Evolutionary conservation across 352 stramenopile species (phyloP).

Genomic region (Discostella stelligera): DNA sequence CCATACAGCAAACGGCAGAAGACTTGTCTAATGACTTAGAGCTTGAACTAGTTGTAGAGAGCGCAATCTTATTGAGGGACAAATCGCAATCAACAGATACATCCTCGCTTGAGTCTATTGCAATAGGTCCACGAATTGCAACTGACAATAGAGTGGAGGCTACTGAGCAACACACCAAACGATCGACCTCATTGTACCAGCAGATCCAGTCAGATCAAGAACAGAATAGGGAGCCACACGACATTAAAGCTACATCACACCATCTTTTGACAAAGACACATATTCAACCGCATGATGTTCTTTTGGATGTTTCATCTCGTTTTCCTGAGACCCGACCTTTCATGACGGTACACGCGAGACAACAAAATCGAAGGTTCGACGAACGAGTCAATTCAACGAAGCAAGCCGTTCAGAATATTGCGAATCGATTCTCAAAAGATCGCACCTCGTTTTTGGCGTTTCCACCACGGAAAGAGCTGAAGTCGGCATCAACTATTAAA

Average conservation of each 20-base stretch:
- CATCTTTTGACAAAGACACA: not conserved
- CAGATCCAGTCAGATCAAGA: not conserved
- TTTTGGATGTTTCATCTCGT: constrained; percentile 4
- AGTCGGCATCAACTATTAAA: too few relatives aligned
- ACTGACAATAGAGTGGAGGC: not conserved
- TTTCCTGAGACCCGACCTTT: constrained; percentile 12
- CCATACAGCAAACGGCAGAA: not conserved
- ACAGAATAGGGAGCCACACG: not conserved
- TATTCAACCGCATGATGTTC: not conserved
- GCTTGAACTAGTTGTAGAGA: not conserved
- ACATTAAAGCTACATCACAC: not conserved
- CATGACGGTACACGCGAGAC: not conserved
- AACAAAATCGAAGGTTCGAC: not conserved
- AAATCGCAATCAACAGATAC: not conserved
- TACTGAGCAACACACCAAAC: not conserved
- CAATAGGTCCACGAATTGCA: not conserved
- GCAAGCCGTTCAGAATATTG: too few relatives aligned
- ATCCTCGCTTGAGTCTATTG: not conserved
- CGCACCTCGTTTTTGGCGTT: too few relatives aligned
- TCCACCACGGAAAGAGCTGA: too few relatives aligned
- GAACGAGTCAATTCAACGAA: too few relatives aligned
- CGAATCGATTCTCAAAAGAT: too few relatives aligned
- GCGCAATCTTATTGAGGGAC: too few relatives aligned
- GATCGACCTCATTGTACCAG: constrained; percentile 7
- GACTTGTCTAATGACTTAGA: not conserved